phyloP scores from a whole-genome alignment of 441 rosid species.

The Populus tomentosa region DNA sequence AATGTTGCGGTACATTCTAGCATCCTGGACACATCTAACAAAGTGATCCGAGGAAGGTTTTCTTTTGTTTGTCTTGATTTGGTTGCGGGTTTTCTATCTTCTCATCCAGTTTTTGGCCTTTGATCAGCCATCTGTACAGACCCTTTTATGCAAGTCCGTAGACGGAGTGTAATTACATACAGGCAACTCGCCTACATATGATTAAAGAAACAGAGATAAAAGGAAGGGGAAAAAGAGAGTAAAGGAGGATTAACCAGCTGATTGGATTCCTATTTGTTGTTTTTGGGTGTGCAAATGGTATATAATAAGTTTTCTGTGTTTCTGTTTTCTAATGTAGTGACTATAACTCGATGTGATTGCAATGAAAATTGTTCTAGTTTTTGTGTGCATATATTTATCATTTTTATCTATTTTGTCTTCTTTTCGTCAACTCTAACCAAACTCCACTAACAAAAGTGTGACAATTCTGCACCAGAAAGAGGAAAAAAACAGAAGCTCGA shows the following conservation, averaged over 20 bases:
- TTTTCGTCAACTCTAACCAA: background rate
- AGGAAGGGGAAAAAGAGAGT: conserved; percentile 16
- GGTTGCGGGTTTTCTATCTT: conserved; percentile 40
- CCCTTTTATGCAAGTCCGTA: conserved; percentile 39
- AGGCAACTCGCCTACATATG: conserved; percentile 68
- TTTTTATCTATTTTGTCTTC: background rate
- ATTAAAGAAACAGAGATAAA: conserved; percentile 36
- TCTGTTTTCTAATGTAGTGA: conserved; percentile 50
- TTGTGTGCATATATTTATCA: conserved; percentile 50
- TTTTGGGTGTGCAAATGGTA: conserved; percentile 55
- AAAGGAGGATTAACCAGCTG: conserved; percentile 54
- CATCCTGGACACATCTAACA: conserved; percentile 51
- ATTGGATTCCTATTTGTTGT: conserved; percentile 34
- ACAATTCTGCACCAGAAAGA: conserved; percentile 14
- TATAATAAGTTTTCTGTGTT: conserved; percentile 43
- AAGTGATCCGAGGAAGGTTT: conserved; percentile 46
- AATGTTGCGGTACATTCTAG: conserved; percentile 77
- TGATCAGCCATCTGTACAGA: conserved; percentile 74
- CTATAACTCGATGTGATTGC: conserved; percentile 36
- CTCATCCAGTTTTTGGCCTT: conserved; percentile 44
- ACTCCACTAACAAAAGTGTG: background rate
- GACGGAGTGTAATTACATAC: conserved; percentile 66
- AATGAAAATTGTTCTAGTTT: conserved; percentile 61
- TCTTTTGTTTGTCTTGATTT: conserved; percentile 39
- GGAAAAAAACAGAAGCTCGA: conserved; percentile 10